Base-by-base conservation (phyloP, 139 green algal genomes). In the Zygnema circumcarinatum region DNA sequence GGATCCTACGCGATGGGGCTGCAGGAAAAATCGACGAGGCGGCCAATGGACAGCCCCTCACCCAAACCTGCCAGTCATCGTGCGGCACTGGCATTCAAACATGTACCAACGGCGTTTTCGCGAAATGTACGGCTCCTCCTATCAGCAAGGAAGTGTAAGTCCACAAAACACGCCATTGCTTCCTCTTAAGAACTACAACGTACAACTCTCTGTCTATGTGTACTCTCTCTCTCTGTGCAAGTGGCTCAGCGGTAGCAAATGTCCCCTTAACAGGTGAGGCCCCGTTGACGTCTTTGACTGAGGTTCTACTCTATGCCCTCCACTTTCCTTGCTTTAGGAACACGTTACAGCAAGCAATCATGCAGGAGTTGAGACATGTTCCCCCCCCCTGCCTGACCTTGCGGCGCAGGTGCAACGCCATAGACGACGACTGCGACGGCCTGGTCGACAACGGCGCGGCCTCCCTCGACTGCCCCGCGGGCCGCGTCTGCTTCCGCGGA, bases 371-470 rank as follows among this genome's bases (percentile, higher is more conserved):
- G n/a, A n/a, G n/a, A n/a, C n/a, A n/a, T n/a, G n/a, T n/a, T n/a
- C n/a, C n/a, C n/a, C n/a, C n/a, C n/a, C 47, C 47, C 7, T 62
- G 47, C 7, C 47, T 7, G 47, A 25, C n/a, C 52, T 81, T 40
- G 2, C 52, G 62, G 1, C n/a, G 20, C 54, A 86, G 54, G 0
- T 86, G 80, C 54, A 79, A 86, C 11, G 80, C 39, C 0, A 21
- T 79, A n/a, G 54, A 79, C 0, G 54, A 86, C 53, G 47, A 86
- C 80, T 86, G 80, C 32, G 80, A 86, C 32, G 80, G 80, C 0
- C 21, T 86, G 31, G 56, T 86, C 0, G 80, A 86, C 80, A 86
- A 79, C 54, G 32, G 62, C 2, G n/a, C 29, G 22, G 36, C 21
- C 25, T 39, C 67, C 38, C 79, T 86, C 21, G 52, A 86, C 79